Conservation (phyloP, 2,329 filamentous ascomycete species). For the Neobulgaria alba region DNA sequence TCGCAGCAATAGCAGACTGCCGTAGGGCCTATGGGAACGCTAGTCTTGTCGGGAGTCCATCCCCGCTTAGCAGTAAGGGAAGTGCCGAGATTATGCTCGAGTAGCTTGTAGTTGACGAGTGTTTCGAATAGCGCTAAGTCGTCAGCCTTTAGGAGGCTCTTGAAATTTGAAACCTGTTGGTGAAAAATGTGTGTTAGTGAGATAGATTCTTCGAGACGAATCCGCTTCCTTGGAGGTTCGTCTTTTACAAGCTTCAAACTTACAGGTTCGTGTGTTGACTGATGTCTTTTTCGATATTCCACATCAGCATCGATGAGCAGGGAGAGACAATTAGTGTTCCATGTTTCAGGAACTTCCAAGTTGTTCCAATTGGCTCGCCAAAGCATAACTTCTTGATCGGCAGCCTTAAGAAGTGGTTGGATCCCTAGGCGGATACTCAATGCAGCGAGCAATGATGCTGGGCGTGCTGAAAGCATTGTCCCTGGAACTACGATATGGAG, state of each 20-base stretch:
- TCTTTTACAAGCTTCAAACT: background rate
- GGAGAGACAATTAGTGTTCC: slow-evolving; percentile 13
- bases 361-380: slow-evolving; percentile 15
- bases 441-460: slow-evolving; percentile 16
- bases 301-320: slow-evolving; percentile 14
- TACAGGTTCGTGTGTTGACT: background rate
- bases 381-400: slow-evolving; percentile 10
- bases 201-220: background rate
- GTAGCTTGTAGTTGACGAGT: slow-evolving; percentile 15
- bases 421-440: slow-evolving; percentile 13
- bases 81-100: slow-evolving; percentile 16
- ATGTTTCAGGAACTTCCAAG: slow-evolving; percentile 15
- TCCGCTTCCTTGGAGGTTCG: slow-evolving; percentile 2
- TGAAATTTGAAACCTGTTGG: background rate
- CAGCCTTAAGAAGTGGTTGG: slow-evolving; percentile 11
- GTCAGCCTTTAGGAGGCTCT: slow-evolving; percentile 2
- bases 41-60: slow-evolving; percentile 16
- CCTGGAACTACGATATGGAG: slow-evolving; percentile 17
- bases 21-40: slow-evolving; percentile 10
- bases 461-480: slow-evolving; percentile 15
- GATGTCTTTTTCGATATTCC: slow-evolving; percentile 7
- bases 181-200: too few relatives aligned
- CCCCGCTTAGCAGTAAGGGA: slow-evolving; percentile 8
- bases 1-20: slow-evolving; percentile 11
- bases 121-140: slow-evolving; percentile 10